A percentile compares a stretch with the other conserved stretches of the same genome.
Evolutionary conservation across 805 yeast species (phyloP).

Genomic region (Zygoascus flipseniorum): DNA sequence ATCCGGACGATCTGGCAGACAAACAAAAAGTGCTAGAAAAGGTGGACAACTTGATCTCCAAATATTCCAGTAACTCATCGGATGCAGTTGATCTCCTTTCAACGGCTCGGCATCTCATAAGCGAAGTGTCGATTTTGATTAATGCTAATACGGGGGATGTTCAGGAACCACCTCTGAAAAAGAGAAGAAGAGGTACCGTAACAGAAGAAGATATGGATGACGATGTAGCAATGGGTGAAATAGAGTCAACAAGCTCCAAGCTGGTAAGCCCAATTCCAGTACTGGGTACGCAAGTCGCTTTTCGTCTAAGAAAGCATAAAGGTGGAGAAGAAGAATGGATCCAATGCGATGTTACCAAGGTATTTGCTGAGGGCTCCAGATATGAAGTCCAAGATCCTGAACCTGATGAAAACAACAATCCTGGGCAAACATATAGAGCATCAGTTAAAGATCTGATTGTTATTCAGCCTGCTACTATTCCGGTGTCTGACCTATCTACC

Average conservation of each 20-base stretch:
- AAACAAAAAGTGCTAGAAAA: neutral
- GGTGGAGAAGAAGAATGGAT: constrained; percentile 89
- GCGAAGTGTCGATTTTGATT: neutral
- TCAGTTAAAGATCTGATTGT: constrained; percentile 77
- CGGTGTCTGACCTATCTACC: constrained; percentile 25
- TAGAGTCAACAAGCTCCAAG: neutral
- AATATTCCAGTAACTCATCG: neutral
- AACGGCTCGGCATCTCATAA: neutral
- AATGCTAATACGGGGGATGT: neutral
- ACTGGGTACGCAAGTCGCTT: constrained; percentile 82
- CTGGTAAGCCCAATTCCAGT: constrained; percentile 7
- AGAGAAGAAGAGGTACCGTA: constrained; percentile 4
- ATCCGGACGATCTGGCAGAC: neutral
- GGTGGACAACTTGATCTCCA: neutral
- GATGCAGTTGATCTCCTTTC: neutral
- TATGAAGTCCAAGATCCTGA: constrained; percentile 97
- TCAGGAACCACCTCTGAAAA: constrained; percentile 2
- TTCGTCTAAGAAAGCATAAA: constrained; percentile 50
- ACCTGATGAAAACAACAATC: constrained; percentile 87
- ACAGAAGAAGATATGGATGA: neutral
- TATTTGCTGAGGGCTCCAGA: constrained; percentile 62
- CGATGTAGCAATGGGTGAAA: neutral
- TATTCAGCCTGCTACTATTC: constrained; percentile 32
- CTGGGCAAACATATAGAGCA: constrained; percentile 80
- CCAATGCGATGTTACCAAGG: constrained; percentile 79